Percentiles rank a stretch among this genome's conserved stretches.
phyloP scores from a whole-genome alignment of 2,329 filamentous ascomycete genomes.

The Dothideomycetes sp. region DNA sequence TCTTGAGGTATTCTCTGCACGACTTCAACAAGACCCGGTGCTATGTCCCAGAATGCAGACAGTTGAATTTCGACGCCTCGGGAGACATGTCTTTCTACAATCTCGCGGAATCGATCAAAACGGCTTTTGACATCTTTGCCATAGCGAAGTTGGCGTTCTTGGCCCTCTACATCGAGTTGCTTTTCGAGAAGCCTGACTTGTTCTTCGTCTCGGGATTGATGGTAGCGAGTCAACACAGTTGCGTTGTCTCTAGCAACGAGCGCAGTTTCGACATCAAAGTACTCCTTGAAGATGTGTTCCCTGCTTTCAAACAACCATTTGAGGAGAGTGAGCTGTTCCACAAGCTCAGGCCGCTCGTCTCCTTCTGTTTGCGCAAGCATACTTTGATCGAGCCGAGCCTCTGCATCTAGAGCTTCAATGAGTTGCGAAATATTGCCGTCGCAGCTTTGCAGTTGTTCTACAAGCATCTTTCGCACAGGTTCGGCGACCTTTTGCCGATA shows the following conservation, averaged over 20 bases:
- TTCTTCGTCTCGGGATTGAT: slow-evolving; percentile 30
- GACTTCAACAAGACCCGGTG: slow-evolving; percentile 67
- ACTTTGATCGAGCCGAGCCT: slow-evolving; percentile 1
- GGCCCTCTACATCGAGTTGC: slow-evolving; percentile 65
- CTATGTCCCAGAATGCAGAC: slow-evolving; percentile 96
- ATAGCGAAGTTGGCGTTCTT: slow-evolving; percentile 61
- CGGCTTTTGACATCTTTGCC: slow-evolving; percentile 64
- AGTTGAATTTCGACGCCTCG: slow-evolving; percentile 86
- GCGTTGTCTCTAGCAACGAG: slow-evolving; percentile 2
- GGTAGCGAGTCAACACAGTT: slow-evolving; percentile 53
- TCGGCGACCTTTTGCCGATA: slow-evolving; percentile 79
- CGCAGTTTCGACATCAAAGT: slow-evolving; percentile 56
- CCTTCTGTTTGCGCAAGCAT: slow-evolving; percentile 90
- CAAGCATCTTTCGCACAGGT: slow-evolving; percentile 72
- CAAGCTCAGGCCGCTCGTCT: slow-evolving; percentile 83
- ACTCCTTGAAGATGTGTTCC: slow-evolving; percentile 75
- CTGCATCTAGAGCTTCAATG: slow-evolving; percentile 28
- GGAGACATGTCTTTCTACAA: slow-evolving; percentile 76
- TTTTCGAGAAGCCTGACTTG: slow-evolving; percentile 57
- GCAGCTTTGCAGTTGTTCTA: slow-evolving; percentile 62
- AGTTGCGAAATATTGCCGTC: slow-evolving; percentile 71
- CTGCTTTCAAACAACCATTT: slow-evolving; percentile 96
- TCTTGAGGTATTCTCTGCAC: slow-evolving; percentile 64
- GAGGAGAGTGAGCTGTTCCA: slow-evolving; percentile 87
- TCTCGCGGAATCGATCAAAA: slow-evolving; percentile 64